Conservation (phyloP, 2,329 filamentous ascomycete species). For the Myriosclerotinia curreyana region DNA sequence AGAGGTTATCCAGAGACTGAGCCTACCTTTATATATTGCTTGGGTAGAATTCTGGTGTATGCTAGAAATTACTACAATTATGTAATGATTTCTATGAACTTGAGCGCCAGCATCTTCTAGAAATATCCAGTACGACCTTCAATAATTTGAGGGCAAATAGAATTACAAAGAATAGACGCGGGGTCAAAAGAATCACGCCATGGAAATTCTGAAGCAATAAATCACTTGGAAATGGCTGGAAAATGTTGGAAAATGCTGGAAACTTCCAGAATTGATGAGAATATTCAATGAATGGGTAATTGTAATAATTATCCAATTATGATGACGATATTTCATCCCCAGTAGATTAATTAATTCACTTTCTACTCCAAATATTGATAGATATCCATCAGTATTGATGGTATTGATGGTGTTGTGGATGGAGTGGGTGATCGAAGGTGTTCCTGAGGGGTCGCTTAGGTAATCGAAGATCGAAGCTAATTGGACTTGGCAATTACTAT, state of each 20-base stretch:
- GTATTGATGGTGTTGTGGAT: not conserved
- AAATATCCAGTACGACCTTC: not conserved
- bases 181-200: slow-evolving; percentile 7
- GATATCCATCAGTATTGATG: not conserved
- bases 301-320: not conserved
- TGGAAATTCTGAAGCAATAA: slow-evolving; percentile 4
- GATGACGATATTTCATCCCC: not conserved
- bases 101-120: slow-evolving; percentile 14
- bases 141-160: slow-evolving; percentile 9
- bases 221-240: slow-evolving; percentile 5
- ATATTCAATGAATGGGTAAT: not conserved
- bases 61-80: slow-evolving; percentile 13
- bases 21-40: slow-evolving; percentile 20
- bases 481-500: not conserved
- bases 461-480: not conserved
- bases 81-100: not conserved
- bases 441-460: not conserved
- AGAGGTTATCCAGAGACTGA: not conserved
- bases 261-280: slow-evolving; percentile 10
- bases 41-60: slow-evolving; percentile 16
- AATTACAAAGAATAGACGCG: slow-evolving; percentile 11
- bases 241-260: slow-evolving; percentile 8
- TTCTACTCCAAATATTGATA: not conserved
- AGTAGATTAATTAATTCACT: not conserved
- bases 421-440: not conserved